phyloP scores from a whole-genome alignment of 2,329 filamentous ascomycete genomes.

The Epichloe bromicola region DNA sequence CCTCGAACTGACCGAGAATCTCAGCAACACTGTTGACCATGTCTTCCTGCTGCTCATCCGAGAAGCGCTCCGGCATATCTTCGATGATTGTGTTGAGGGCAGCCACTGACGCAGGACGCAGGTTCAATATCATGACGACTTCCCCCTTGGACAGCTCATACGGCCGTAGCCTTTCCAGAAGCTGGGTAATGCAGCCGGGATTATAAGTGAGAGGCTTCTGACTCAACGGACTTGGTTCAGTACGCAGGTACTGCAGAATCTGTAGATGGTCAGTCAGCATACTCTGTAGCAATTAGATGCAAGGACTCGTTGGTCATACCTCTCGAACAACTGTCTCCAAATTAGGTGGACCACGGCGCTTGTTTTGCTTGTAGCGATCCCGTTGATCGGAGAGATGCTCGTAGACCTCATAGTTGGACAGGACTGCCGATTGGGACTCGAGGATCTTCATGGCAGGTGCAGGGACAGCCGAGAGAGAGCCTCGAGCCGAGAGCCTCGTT shows the following conservation, averaged over 20 bases:
- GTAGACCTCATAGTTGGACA: constrained; percentile 64
- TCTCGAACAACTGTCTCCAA: constrained; percentile 51
- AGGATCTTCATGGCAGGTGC: constrained; percentile 48
- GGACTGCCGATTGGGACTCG: constrained; percentile 53
- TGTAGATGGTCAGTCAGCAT: constrained; percentile 15
- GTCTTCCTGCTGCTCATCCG: constrained; percentile 42
- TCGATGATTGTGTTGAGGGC: constrained; percentile 52
- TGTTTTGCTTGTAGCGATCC: constrained; percentile 35
- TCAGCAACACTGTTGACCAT: constrained; percentile 44
- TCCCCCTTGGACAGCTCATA: constrained; percentile 58
- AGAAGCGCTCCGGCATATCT: constrained; percentile 49
- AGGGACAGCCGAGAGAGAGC: background rate
- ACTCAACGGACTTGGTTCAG: constrained; percentile 41
- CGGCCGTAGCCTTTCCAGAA: constrained; percentile 41
- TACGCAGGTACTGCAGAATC: constrained; percentile 48
- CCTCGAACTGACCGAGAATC: constrained; percentile 40
- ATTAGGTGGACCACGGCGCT: constrained; percentile 41
- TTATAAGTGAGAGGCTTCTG: constrained; percentile 41
- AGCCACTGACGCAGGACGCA: constrained; percentile 43
- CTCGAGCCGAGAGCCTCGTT: background rate
- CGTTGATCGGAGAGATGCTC: constrained; percentile 47
- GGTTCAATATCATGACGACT: constrained; percentile 54
- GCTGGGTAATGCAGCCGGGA: constrained; percentile 34
- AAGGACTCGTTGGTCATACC: constrained; percentile 26
- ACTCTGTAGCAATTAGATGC: background rate